Percentiles rank a stretch among this genome's conserved stretches.
phyloP scores from a whole-genome alignment of 352 stramenopile genomes.

The Phytophthora podocarpi region DNA sequence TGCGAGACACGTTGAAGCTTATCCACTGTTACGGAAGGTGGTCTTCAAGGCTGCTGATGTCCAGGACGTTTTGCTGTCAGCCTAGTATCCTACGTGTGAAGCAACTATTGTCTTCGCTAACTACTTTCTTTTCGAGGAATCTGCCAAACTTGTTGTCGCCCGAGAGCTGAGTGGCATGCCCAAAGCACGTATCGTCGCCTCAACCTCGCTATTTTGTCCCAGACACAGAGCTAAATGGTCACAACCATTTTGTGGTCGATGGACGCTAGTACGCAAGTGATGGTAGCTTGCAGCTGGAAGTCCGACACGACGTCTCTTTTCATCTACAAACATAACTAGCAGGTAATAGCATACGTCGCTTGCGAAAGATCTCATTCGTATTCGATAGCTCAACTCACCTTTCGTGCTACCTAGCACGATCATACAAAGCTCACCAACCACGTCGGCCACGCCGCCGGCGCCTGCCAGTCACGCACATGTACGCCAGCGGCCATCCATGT shows the following conservation, averaged over 20 bases:
- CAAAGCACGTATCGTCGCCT: background rate
- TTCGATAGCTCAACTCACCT: no score
- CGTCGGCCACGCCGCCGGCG: no score
- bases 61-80: background rate
- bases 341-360: no score
- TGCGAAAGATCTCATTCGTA: no score
- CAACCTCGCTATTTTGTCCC: background rate
- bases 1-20: background rate
- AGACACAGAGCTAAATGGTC: background rate
- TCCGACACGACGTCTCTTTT: background rate
- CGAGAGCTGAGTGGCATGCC: conserved; percentile 2
- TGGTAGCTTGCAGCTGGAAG: background rate
- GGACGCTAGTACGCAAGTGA: background rate
- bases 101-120: conserved; percentile 12
- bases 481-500: no score
- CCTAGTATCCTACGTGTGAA: background rate
- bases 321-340: no score
- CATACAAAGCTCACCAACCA: no score
- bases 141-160: background rate
- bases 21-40: background rate
- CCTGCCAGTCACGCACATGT: no score
- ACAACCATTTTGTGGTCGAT: background rate
- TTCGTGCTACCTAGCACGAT: no score
- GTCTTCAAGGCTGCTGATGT: background rate
- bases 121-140: conserved; percentile 11